Evolutionary conservation across 2,329 filamentous ascomycete genomes (phyloP), one percentile per base, ranked within the genome.

Genomic region (Paraphaeosphaeria sporulosa): DNA sequence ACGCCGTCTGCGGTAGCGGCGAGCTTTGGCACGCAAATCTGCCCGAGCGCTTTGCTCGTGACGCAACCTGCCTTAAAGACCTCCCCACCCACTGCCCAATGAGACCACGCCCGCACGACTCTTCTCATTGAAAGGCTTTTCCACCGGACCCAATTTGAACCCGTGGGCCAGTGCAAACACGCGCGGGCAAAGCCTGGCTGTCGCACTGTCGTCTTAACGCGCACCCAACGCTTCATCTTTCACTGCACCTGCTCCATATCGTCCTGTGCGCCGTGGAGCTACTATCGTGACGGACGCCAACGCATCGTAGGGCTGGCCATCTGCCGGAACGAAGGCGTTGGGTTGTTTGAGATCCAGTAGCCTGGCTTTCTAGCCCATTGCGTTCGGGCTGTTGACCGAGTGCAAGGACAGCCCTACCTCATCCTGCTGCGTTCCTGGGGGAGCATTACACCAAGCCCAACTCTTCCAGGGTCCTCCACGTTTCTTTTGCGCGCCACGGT

Each of bases 361-460:
- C 62, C 59, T 58, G 61, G 59, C 55, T 50, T 57, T 60, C 61
- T 62, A 52, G 65, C 64, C 69, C 70, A 65, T 67, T 69, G 68
- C 64, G 53, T 70, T 73, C 66, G 64, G 71, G 71, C 68, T 67
- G 62, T 68, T 62, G 67, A 63, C 59, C 59, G 62, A 53, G 63
- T 72, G 72, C 74, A 76, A 76, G 73, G 74, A 73, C 64, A 66
- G 63, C 71, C 75, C 74, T 75, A 72, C 69, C 70, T 69, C 69
- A 65, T 64, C 58, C 62, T 63, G 67, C 70, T 65, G 67, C 68
- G 64, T 68, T 66, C 70, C 64, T 69, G 61, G 67, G 65, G 67
- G 51, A 54, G 68, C 63, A 71, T 69, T 68, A 61, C 68, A 69
- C 69, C 68, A 65, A 69, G 63, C 63, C 64, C 60, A 64, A 59